phyloP scores from a whole-genome alignment of 1,284 basidiomycete species.

The Microbotryum scabiosae region DNA sequence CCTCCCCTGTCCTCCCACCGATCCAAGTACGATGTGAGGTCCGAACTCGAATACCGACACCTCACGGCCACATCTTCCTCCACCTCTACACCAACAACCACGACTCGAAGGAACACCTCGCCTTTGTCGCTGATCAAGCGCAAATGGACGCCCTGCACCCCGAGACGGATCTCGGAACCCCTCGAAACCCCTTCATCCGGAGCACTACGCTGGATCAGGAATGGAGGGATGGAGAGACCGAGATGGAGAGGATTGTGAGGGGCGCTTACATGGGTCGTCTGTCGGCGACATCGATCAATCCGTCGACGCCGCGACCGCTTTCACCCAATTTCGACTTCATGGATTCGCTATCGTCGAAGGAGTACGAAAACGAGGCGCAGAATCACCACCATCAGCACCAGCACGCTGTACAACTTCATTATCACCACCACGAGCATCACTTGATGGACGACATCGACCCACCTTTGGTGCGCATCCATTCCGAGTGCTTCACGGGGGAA shows the following conservation, averaged over 20 bases:
- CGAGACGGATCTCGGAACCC: conserved; percentile 44
- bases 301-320: conserved; percentile 45
- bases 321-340: neutral
- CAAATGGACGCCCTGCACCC: conserved; percentile 49
- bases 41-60: conserved; percentile 91
- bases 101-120: conserved; percentile 91
- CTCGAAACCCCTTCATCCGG: conserved; percentile 53
- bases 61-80: conserved; percentile 86
- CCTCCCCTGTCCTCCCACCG: conserved; percentile 7
- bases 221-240: conserved; percentile 80
- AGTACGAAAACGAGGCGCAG: neutral
- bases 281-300: conserved; percentile 50
- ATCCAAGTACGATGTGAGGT: conserved; percentile 78
- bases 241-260: conserved; percentile 84
- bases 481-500: conserved; percentile 97
- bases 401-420: too few relatives aligned
- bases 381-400: neutral
- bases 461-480: conserved; percentile 90
- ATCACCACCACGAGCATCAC: neutral
- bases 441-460: conserved; percentile 36
- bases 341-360: neutral
- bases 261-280: conserved; percentile 89
- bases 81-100: conserved; percentile 88
- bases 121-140: conserved; percentile 84
- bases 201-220: conserved; percentile 72